Base-by-base conservation (phyloP, 2,329 filamentous ascomycete species). In the Colletotrichum phormii region DNA sequence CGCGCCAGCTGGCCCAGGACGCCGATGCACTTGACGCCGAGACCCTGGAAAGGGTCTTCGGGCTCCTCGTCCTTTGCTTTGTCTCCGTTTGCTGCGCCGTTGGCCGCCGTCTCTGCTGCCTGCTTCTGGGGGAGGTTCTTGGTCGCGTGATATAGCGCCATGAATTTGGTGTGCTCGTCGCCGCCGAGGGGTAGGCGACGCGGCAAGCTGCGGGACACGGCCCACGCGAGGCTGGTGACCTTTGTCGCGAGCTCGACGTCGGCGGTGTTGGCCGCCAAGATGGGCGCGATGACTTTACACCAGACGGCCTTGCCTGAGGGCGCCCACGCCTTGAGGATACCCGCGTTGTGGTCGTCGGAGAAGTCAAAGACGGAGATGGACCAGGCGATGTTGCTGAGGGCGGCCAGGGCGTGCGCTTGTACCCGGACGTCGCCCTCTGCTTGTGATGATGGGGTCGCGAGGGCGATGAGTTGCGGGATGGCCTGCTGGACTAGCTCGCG, bases 321-420 rank as follows among this genome's bases (percentile, higher is more conserved):
- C 1, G 80, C 79, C 91, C 91, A 93, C 5, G 85, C 85, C 60
- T 81, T 82, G 64, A 85, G 84, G 67, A 93, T 84, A 68, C 84
- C 82, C 4, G 84, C 81, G 78, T 90, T 89, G 64, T 86, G 84
- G n/a, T 82, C 81, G 37, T 88, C 85, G 29, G 86, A 83, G 77
- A 91, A 90, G 80, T 91, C 89, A 75, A 91, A 83, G 76, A 88
- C 87, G 9, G 89, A 90, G 53, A 92, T 84, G 12, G 90, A 91
- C 90, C 91, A 93, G 65, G 91, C 85, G 65, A 93, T 88, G 80
- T 93, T 93, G 83, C 89, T 92, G 71, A 93, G 84, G 18, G 90
- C 87, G 2, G 89, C 88, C 29, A 93, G 81, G 22, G 91, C 88
- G 75, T 88, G 86, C 24, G 80, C 80, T 74, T 89, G 89, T 53